Evolutionary conservation across 331 rosid genomes (phyloP), one percentile per base, ranked within the genome.

Genomic region (Rhamnella rubrinervis): DNA sequence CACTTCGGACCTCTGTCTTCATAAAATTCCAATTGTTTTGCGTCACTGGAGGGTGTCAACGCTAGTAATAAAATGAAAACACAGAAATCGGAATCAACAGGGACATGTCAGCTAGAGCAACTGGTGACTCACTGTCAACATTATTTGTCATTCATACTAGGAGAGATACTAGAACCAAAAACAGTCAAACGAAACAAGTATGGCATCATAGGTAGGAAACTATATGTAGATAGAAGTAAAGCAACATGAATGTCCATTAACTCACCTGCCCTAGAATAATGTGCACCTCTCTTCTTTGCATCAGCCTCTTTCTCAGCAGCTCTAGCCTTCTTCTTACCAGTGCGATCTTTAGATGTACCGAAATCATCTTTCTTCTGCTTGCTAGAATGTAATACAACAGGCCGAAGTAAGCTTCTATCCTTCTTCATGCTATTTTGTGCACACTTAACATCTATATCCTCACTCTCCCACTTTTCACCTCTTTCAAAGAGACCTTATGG

Each of bases 1-100:
- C 83, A 66, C 87, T 83, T 86, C 71, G 67, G 73, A 77, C 82
- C 96, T 91, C 96, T 87, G 83, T 86, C 96, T 77, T 83, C 93
- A 90, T 75, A 82, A 86, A 86, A 86, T 84, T 86, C 93, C 93
- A 84, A 77, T 82, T 79, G 93, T 89, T 91, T 91, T 82, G 88
- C 96, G 78, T 85, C 96, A 84, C 86, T 75, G 69, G 89, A 57
- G 66, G 93, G 80, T 79, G 95, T 81, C 83, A 95, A 81, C 66
- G 68, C 97, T 89, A 83, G 77, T 70, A 72, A 88, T 84, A 87
- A 72, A 85, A 81, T 66, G 56, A 70, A 63, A 70, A 78, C 66
- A 83, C 59, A 80, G 74, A 76, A 72, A 20, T 66, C 67, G 53
- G 51, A 80, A 83, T 83, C 85, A 89, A 81, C 86, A 87, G 70